These are phyloP conservation scores for Grigorovia yakushimaensis DNA, from an alignment of 805 yeast species.

Conservation along the genomic window DNA sequence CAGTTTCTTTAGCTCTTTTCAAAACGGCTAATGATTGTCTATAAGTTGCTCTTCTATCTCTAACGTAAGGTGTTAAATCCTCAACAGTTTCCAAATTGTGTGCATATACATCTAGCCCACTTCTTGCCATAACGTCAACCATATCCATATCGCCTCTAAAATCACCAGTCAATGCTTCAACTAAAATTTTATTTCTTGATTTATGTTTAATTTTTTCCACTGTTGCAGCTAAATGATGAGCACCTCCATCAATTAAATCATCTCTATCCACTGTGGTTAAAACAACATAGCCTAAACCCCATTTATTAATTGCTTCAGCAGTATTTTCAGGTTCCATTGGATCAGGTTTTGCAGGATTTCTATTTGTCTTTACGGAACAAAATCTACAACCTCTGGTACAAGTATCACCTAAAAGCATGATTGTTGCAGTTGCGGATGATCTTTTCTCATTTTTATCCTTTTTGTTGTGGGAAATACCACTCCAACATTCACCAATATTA, in stretches of 20 bases:
- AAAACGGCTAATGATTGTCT: constrained; percentile 77
- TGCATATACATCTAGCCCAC: constrained; percentile 93
- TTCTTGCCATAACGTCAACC: constrained; percentile 69
- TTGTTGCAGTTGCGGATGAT: constrained; percentile 81
- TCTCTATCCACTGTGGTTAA: constrained; percentile 96
- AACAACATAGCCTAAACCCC: constrained; percentile 98
- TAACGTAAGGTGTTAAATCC: constrained; percentile 82
- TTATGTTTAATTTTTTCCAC: constrained; percentile 75
- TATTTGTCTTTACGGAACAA: constrained; percentile 90
- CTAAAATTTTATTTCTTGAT: constrained; percentile 73
- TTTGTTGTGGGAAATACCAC: constrained; percentile 42
- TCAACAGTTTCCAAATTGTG: constrained; percentile 97
- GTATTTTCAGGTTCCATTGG: constrained; percentile 97
- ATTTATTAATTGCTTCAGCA: constrained; percentile 90
- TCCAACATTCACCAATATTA: constrained; percentile 99
- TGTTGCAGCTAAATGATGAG: constrained; percentile 82
- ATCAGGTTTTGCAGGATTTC: constrained; percentile 82
- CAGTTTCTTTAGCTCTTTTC: constrained; percentile 67
- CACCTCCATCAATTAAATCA: constrained; percentile 88
- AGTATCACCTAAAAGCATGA: constrained; percentile 96
- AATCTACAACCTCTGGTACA: constrained; percentile 99
- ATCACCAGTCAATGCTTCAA: constrained; percentile 92
- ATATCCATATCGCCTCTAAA: constrained; percentile 81
- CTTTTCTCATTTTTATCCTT: constrained; percentile 34
- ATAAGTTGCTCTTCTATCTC: constrained; percentile 95